Conservation (phyloP, 2,329 filamentous ascomycete genomes). For the Delphinella strobiligena region DNA sequence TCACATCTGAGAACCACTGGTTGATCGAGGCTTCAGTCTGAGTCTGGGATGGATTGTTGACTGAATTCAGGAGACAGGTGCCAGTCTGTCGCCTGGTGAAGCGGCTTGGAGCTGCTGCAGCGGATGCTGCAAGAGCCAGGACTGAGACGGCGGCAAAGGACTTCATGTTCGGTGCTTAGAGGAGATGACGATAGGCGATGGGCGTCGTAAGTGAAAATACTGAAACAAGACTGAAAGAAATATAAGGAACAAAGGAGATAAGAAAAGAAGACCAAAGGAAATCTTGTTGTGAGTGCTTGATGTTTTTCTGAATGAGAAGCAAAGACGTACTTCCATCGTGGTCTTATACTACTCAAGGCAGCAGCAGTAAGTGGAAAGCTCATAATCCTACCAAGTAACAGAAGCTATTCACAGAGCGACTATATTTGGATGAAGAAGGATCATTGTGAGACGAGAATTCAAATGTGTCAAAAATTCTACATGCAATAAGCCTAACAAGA, state of each 20-base stretch:
- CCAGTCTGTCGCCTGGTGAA: slow-evolving; percentile 4
- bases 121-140: slow-evolving; percentile 5
- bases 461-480: too few species aligned
- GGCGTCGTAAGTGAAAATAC: neutral
- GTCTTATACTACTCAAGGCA: too few species aligned
- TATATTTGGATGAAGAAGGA: too few species aligned
- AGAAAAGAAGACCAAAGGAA: neutral
- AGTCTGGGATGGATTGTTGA: slow-evolving; percentile 5
- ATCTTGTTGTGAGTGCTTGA: too few species aligned
- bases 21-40: slow-evolving; percentile 11
- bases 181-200: neutral
- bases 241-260: too few species aligned
- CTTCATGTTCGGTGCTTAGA: slow-evolving; percentile 1
- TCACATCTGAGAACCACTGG: slow-evolving; percentile 30
- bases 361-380: too few species aligned
- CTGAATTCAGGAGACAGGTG: slow-evolving; percentile 10
- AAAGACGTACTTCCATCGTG: too few species aligned
- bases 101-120: neutral
- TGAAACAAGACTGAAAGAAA: too few species aligned
- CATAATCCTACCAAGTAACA: too few species aligned
- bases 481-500: too few species aligned
- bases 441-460: too few species aligned
- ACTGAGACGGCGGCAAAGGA: slow-evolving; percentile 1
- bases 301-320: neutral
- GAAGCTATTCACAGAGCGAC: too few species aligned